These are phyloP conservation scores for Oidium heveae DNA, from an alignment of 2,329 filamentous ascomycete genomes.

Conservation along the genomic window DNA sequence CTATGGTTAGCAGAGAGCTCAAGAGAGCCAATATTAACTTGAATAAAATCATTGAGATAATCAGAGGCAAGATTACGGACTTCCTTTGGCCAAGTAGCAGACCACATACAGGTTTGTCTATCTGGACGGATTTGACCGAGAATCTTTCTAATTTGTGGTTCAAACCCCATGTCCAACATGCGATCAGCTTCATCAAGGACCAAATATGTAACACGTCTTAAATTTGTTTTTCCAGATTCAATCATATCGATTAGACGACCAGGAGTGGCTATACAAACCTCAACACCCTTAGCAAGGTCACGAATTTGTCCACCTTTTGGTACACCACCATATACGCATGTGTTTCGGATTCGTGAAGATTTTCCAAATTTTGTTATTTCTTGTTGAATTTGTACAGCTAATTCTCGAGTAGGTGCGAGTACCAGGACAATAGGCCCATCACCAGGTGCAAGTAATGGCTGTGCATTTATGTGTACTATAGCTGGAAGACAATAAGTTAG, in stretches of 20 bases:
- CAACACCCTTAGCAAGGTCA: slow-evolving; percentile 79
- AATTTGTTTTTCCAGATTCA: slow-evolving; percentile 91
- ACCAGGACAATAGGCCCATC: slow-evolving; percentile 94
- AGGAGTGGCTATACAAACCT: slow-evolving; percentile 95
- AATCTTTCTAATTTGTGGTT: slow-evolving; percentile 98
- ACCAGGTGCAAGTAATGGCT: slow-evolving; percentile 80
- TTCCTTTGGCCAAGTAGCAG: slow-evolving; percentile 97
- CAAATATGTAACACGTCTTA: slow-evolving; percentile 90
- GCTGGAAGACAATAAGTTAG: slow-evolving; percentile 93
- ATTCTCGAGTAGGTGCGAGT: slow-evolving; percentile 84
- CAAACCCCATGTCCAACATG: slow-evolving; percentile 99
- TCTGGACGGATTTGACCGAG: slow-evolving; percentile 93
- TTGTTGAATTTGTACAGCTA: slow-evolving; percentile 94
- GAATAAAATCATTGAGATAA: slow-evolving; percentile 87
- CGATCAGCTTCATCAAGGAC: slow-evolving; percentile 97
- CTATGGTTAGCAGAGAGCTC: slow-evolving; percentile 92
- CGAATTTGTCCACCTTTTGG: slow-evolving; percentile 94
- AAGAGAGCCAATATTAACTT: slow-evolving; percentile 95
- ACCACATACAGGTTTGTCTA: slow-evolving; percentile 99
- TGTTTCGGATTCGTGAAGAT: slow-evolving; percentile 93
- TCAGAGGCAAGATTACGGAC: slow-evolving; percentile 77
- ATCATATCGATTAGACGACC: slow-evolving; percentile 97
- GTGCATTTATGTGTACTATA: slow-evolving; percentile 98
- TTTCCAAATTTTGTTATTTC: slow-evolving; percentile 98
- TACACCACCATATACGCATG: slow-evolving; percentile 96